These are phyloP conservation scores for Brettanomyces bruxellensis DNA, from an alignment of 805 yeast genomes.

Conservation along the genomic window DNA sequence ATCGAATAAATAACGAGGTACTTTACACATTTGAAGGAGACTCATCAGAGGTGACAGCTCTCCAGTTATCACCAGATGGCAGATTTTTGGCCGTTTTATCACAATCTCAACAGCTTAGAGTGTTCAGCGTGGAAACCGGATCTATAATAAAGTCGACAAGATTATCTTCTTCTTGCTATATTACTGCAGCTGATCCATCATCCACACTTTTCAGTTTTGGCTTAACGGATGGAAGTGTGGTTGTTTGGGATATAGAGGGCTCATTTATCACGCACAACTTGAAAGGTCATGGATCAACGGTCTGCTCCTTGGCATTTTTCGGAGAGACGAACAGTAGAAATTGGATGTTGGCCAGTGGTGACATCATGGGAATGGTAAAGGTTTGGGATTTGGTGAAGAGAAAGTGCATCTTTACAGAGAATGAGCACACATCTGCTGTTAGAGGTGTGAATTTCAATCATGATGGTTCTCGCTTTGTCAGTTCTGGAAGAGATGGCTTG, in stretches of 20 bases:
- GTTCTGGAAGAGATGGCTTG: slow-evolving; percentile 88
- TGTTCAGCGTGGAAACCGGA: slow-evolving; percentile 40
- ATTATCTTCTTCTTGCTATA: slow-evolving; percentile 73
- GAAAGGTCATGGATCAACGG: slow-evolving; percentile 88
- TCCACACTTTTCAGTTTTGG: slow-evolving; percentile 88
- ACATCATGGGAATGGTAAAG: slow-evolving; percentile 46
- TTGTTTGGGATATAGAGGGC: slow-evolving; percentile 87
- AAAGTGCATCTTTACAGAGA: slow-evolving; percentile 48
- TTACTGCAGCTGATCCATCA: slow-evolving; percentile 67
- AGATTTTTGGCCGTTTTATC: slow-evolving; percentile 60
- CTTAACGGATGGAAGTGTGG: slow-evolving; percentile 85
- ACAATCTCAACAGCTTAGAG: slow-evolving; percentile 72
- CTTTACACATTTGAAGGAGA: slow-evolving; percentile 71
- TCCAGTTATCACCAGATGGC: slow-evolving; percentile 74
- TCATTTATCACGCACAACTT: slow-evolving; percentile 83
- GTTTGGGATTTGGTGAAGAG: slow-evolving; percentile 67
- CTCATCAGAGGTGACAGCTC: slow-evolving; percentile 68
- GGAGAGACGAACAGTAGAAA: slow-evolving; percentile 60
- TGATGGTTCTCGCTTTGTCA: slow-evolving; percentile 47
- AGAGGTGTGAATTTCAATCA: slow-evolving; percentile 66
- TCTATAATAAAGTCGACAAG: slow-evolving; percentile 43
- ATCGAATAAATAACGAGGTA: slow-evolving; percentile 47
- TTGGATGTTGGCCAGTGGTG: slow-evolving; percentile 77
- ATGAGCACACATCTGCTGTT: slow-evolving; percentile 78
- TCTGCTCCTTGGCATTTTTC: slow-evolving; percentile 63